Conservation (phyloP, 768 basidiomycete genomes). For the Lactarius pseudohatsudake region DNA sequence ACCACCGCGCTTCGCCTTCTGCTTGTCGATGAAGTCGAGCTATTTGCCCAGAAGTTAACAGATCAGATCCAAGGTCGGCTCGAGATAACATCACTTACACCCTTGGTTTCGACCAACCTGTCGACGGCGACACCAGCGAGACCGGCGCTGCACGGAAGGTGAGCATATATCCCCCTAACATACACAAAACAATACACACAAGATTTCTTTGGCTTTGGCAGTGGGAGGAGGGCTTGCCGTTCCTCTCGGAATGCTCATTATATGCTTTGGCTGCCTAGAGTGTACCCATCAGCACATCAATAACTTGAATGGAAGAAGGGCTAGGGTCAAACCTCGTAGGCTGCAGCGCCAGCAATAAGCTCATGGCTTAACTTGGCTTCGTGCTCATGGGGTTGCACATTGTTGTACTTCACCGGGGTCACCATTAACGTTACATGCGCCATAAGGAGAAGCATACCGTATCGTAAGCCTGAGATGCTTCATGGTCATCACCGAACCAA, state of each 20-base stretch:
- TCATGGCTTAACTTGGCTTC: conserved; percentile 63
- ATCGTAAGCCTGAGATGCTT: neutral
- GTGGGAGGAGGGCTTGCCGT: conserved; percentile 54
- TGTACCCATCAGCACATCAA: conserved; percentile 29
- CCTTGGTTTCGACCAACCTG: conserved; percentile 57
- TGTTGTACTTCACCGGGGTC: neutral
- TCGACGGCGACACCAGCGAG: conserved; percentile 54
- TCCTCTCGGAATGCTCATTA: conserved; percentile 48
- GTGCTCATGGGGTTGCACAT: conserved; percentile 36
- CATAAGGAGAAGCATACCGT: neutral
- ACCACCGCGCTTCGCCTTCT: conserved; percentile 45
- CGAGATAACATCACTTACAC: conserved; percentile 36
- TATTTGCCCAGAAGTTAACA: conserved; percentile 22
- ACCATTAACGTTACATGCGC: neutral
- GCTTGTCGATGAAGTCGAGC: conserved; percentile 47
- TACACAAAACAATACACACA: conserved; percentile 35
- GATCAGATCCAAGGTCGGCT: neutral
- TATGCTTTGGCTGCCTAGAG: conserved; percentile 61
- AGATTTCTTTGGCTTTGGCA: conserved; percentile 54
- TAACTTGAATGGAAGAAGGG: neutral
- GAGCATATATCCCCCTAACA: conserved; percentile 7
- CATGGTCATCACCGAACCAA: conserved; percentile 7
- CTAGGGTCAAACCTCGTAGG: conserved; percentile 50
- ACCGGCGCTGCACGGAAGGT: conserved; percentile 46
- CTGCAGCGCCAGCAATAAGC: conserved; percentile 63